Evolutionary conservation across 108 stramenopile genomes (phyloP).

Genomic region (Bacterosira constricta): DNA sequence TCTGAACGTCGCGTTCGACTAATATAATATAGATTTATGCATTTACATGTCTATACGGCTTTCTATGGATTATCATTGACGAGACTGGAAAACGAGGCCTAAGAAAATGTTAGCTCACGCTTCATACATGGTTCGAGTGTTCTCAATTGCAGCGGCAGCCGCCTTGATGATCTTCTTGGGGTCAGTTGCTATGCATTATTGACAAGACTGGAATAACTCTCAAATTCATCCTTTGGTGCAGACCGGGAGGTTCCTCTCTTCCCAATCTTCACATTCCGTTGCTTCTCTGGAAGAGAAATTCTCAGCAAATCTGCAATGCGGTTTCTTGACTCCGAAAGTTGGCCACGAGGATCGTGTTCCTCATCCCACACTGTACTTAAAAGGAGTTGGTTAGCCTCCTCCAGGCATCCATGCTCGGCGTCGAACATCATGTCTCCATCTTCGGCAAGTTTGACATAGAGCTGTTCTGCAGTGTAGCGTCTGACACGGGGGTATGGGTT

Average conservation of each 20-base stretch:
- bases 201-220: conserved; percentile 52
- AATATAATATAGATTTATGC: too few species aligned
- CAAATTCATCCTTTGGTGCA: conserved; percentile 51
- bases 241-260: not conserved
- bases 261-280: conserved; percentile 16
- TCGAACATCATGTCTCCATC: conserved; percentile 36
- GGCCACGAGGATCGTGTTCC: conserved; percentile 35
- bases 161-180: too few species aligned
- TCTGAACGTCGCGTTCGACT: too few species aligned
- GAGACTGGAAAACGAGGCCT: too few species aligned
- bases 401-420: conserved; percentile 18
- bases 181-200: conserved; percentile 12
- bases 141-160: too few species aligned
- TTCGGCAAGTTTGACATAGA: conserved; percentile 83
- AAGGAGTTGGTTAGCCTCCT: conserved; percentile 48
- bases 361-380: conserved; percentile 50
- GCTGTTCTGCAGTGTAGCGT: conserved; percentile 81
- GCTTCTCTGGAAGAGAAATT: conserved; percentile 24
- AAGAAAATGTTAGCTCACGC: too few species aligned
- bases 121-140: too few species aligned
- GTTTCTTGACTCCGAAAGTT: conserved; percentile 40
- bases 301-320: conserved; percentile 47
- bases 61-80: too few species aligned
- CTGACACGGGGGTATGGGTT: conserved; percentile 92
- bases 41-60: too few species aligned